Evolutionary conservation across 495 filamentous ascomycete genomes (phyloP).

Genomic region (Coniosporium apollinis): DNA sequence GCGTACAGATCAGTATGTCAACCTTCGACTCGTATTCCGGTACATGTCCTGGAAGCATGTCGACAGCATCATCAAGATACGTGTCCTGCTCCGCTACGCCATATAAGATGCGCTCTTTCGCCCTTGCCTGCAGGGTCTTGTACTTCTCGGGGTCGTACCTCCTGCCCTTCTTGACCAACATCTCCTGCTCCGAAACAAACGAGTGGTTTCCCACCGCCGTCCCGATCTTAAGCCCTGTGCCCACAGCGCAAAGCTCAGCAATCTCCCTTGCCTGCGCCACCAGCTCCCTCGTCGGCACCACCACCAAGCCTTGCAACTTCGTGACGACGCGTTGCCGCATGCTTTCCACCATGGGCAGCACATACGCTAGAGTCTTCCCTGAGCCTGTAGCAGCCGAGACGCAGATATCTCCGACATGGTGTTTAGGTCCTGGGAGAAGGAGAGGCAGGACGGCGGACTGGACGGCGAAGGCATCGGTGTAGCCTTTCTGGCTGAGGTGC

Average conservation of each 20-base stretch:
- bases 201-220: conserved; percentile 65
- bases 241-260: conserved; percentile 46
- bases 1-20: conserved; percentile 83
- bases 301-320: conserved; percentile 55
- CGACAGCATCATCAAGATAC: conserved; percentile 24
- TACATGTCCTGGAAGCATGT: conserved; percentile 40
- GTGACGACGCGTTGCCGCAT: conserved; percentile 42
- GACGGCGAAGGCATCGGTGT: conserved; percentile 64
- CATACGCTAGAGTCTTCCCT: conserved; percentile 82
- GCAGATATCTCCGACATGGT: conserved; percentile 56
- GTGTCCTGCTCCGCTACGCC: conserved; percentile 24
- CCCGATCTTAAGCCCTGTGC: conserved; percentile 54
- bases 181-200: conserved; percentile 56
- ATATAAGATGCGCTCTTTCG: conserved; percentile 10
- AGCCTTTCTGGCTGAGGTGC: conserved; percentile 46
- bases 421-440: conserved; percentile 40
- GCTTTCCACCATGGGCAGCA: conserved; percentile 68
- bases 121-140: conserved; percentile 15
- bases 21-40: conserved; percentile 48
- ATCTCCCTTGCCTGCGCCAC: conserved; percentile 65
- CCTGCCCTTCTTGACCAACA: conserved; percentile 44
- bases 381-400: conserved; percentile 85
- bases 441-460: conserved; percentile 69
- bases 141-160: conserved; percentile 42
- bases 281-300: conserved; percentile 80